Conservation (phyloP, 441 rosid genomes). For the Manihot esculenta region DNA sequence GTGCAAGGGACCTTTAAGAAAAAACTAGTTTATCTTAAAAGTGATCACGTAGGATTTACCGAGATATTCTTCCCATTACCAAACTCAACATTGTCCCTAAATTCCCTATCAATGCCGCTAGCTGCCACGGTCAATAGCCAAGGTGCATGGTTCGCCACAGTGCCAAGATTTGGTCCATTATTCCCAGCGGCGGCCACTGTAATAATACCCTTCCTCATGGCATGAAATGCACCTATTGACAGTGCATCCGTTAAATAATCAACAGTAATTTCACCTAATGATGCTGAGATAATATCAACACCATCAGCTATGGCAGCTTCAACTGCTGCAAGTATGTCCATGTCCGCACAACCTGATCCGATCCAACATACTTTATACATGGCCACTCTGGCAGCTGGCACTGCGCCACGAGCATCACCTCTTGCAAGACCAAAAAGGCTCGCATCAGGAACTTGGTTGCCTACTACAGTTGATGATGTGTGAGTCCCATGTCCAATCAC, state of each 20-base stretch:
- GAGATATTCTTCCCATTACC: conserved; percentile 54
- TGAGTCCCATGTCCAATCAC: conserved; percentile 89
- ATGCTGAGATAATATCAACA: conserved; percentile 74
- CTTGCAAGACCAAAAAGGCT: conserved; percentile 69
- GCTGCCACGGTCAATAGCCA: conserved; percentile 72
- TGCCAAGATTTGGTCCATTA: conserved; percentile 55
- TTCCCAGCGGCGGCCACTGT: conserved; percentile 75
- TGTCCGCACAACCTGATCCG: conserved; percentile 69
- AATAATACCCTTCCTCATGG: conserved; percentile 71
- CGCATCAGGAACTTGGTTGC: conserved; percentile 50
- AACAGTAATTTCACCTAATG: conserved; percentile 51
- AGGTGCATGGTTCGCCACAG: conserved; percentile 65
- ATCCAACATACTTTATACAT: conserved; percentile 91
- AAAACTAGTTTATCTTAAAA: background rate
- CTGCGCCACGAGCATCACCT: conserved; percentile 86
- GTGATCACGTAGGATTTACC: conserved; percentile 33
- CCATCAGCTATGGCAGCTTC: conserved; percentile 79
- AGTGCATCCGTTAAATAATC: conserved; percentile 49
- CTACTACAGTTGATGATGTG: conserved; percentile 80
- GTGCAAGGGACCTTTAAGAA: too few relatives aligned
- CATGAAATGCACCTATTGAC: conserved; percentile 77
- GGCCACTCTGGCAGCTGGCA: conserved; percentile 78
- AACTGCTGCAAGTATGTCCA: conserved; percentile 84
- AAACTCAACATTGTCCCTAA: conserved; percentile 53
- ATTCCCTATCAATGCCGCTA: conserved; percentile 58